Percentiles rank a stretch among this genome's conserved stretches.
Conservation (phyloP, 2,329 filamentous ascomycete species). For the Neonectria faginata region DNA sequence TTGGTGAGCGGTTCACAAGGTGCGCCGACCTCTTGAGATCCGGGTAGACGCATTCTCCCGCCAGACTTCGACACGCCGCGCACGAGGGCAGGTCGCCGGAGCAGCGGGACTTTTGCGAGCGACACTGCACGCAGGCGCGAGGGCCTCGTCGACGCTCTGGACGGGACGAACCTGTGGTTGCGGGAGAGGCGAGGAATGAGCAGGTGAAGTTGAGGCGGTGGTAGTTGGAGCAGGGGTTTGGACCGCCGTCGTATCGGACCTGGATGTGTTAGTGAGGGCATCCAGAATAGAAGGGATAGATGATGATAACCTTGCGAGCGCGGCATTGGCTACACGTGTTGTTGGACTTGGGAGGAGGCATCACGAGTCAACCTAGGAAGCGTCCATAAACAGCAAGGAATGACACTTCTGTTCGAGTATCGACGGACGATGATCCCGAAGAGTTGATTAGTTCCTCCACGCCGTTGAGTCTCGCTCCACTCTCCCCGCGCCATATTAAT, state of each 20-base stretch:
- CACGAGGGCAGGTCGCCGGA: too few species aligned
- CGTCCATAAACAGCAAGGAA: background rate
- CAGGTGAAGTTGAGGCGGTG: slow-evolving; percentile 58
- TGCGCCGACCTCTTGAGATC: too few species aligned
- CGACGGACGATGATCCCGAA: too few species aligned
- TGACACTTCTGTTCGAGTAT: too few species aligned
- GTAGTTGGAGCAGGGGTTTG: slow-evolving; percentile 32
- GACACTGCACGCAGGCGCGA: slow-evolving; percentile 56
- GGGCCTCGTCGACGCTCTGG: slow-evolving; percentile 57
- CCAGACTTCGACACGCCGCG: too few species aligned
- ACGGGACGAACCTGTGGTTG: background rate
- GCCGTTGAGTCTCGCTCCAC: too few species aligned
- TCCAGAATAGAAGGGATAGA: slow-evolving; percentile 48
- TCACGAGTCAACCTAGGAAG: background rate
- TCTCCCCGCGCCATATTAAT: too few species aligned
- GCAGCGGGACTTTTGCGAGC: too few species aligned
- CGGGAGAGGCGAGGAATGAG: slow-evolving; percentile 49
- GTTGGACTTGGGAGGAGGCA: slow-evolving; percentile 18
- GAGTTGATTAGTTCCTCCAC: too few species aligned
- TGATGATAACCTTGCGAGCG: slow-evolving; percentile 9
- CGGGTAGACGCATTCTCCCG: too few species aligned
- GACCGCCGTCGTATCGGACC: too few species aligned
- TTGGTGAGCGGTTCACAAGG: too few species aligned
- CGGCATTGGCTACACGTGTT: slow-evolving; percentile 20
- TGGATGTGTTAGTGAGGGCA: slow-evolving; percentile 51